Evolutionary conservation across 2,329 filamentous ascomycete species (phyloP).

Genomic region (Dactylella cylindrospora): DNA sequence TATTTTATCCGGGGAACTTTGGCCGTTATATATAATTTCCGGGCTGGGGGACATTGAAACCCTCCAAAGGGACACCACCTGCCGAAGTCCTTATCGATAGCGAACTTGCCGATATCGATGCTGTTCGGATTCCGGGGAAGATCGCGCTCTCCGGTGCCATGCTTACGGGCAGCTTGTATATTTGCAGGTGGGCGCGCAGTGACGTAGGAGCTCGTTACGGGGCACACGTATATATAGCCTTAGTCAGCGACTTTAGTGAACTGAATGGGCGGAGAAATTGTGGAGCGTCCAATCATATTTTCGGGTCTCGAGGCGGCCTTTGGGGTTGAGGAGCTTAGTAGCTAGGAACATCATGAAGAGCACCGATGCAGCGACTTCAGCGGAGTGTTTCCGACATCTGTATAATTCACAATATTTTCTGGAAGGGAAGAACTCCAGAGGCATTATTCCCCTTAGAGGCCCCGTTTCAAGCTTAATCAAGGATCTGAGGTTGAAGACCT

Average conservation of each 20-base stretch:
- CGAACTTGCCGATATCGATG: slow-evolving; percentile 7
- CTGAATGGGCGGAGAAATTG: slow-evolving; percentile 2
- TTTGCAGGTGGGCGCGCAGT: too few relatives aligned
- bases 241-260: not conserved
- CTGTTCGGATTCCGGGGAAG: slow-evolving; percentile 40
- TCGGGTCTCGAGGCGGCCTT: slow-evolving; percentile 2
- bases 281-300: not conserved
- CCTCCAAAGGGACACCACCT: too few relatives aligned
- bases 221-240: slow-evolving; percentile 17
- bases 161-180: slow-evolving; percentile 10
- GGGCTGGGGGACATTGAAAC: too few relatives aligned
- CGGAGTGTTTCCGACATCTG: slow-evolving; percentile 11
- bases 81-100: slow-evolving; percentile 20
- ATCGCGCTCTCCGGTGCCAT: slow-evolving; percentile 7
- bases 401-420: not conserved
- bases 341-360: too few relatives aligned
- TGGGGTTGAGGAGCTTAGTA: slow-evolving; percentile 8
- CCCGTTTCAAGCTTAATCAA: too few relatives aligned
- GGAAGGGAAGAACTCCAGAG: too few relatives aligned
- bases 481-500: too few relatives aligned
- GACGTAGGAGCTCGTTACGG: slow-evolving; percentile 43
- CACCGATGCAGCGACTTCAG: not conserved
- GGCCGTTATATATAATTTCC: too few relatives aligned
- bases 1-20: too few relatives aligned
- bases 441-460: too few relatives aligned